Percentiles rank a stretch among this genome's conserved stretches.
Conservation (phyloP, 352 stramenopile genomes). For the Plasmopara halstedii region DNA sequence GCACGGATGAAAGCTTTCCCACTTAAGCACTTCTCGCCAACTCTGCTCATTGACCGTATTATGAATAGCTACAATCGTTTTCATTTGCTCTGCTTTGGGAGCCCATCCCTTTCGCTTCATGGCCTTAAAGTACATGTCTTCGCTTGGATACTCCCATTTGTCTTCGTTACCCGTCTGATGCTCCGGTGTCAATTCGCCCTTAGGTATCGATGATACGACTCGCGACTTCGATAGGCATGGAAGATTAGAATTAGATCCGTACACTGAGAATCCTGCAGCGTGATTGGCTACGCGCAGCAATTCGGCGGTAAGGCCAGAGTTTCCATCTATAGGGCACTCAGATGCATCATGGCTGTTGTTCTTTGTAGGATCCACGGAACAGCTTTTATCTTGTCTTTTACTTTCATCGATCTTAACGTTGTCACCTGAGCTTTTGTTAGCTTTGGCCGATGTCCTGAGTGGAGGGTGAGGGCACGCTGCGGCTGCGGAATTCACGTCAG, state of each 20-base stretch:
- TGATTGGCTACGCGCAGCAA: constrained; percentile 49
- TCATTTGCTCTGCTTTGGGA: constrained; percentile 87
- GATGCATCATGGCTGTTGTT: constrained; percentile 1
- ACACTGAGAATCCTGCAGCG: constrained; percentile 30
- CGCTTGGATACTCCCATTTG: constrained; percentile 95
- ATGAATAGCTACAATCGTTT: constrained; percentile 95
- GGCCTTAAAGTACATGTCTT: constrained; percentile 97
- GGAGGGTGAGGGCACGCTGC: constrained; percentile 38
- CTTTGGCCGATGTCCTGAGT: constrained; percentile 1
- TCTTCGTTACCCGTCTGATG: constrained; percentile 48
- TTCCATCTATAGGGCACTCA: neutral
- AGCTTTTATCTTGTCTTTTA: constrained; percentile 3
- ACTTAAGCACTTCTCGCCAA: constrained; percentile 90
- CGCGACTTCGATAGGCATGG: constrained; percentile 69
- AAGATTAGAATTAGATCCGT: constrained; percentile 8
- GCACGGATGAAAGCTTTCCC: constrained; percentile 74
- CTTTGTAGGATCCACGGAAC: constrained; percentile 10
- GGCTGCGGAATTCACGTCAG: constrained; percentile 58
- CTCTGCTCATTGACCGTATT: constrained; percentile 97
- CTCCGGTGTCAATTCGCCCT: constrained; percentile 72
- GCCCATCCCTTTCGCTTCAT: constrained; percentile 96
- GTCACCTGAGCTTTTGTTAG: constrained; percentile 10
- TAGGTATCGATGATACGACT: constrained; percentile 92
- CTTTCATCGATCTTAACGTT: neutral
- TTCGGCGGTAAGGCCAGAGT: constrained; percentile 43